These are phyloP conservation scores for Castanospermum australe DNA, from an alignment of 306 rosid genomes.

Conservation along the genomic window DNA sequence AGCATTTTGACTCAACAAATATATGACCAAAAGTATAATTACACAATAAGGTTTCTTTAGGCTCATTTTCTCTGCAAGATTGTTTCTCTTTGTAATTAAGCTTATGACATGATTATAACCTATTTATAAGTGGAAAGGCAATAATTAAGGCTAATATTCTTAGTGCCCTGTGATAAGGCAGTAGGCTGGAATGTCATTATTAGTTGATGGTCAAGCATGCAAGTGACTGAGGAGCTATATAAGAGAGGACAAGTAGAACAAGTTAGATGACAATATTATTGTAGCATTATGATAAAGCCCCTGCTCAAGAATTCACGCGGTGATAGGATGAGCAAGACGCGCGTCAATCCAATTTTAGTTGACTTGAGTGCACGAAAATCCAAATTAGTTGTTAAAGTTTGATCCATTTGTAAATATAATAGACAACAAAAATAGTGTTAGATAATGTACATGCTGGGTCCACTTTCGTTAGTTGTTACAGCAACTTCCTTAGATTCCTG, in stretches of 20 bases:
- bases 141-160: conserved; percentile 4
- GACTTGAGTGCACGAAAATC: conserved; percentile 52
- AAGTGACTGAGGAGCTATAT: conserved; percentile 24
- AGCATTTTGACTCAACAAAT: conserved; percentile 39
- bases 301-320: conserved; percentile 3
- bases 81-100: conserved; percentile 10
- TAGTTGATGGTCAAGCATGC: conserved; percentile 15
- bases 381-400: conserved; percentile 40
- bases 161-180: conserved; percentile 35
- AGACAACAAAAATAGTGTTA: conserved; percentile 1
- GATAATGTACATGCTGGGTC: conserved; percentile 25
- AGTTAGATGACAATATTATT: conserved; percentile 23
- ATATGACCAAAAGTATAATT: conserved; percentile 13
- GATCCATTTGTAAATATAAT: conserved; percentile 24
- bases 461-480: conserved; percentile 23
- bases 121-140: conserved; percentile 28
- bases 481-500: conserved; percentile 10
- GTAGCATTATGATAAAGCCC: background rate
- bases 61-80: conserved; percentile 40
- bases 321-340: conserved; percentile 18
- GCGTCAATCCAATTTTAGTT: conserved; percentile 9
- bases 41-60: conserved; percentile 24
- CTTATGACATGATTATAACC: background rate
- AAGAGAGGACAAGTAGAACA: conserved; percentile 34
- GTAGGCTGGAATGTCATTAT: conserved; percentile 30